A percentile compares a stretch with the other conserved stretches of the same genome.
phyloP scores from a whole-genome alignment of 1,139 yeast species.

The Diutina neorugosa region DNA sequence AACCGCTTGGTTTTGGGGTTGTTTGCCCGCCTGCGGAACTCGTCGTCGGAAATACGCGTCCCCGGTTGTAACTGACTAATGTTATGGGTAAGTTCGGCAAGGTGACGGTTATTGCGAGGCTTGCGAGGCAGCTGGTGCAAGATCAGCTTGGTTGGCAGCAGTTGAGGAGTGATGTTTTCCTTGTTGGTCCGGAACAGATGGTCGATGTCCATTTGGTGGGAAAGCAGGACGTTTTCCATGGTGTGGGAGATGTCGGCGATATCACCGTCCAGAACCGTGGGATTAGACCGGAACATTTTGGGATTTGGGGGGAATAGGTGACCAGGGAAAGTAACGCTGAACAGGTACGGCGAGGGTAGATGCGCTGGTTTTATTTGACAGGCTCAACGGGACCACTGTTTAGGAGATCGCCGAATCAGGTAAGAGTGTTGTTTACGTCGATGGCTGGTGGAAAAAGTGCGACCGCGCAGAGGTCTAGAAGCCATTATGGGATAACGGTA shows the following conservation, averaged over 20 bases:
- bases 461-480: neutral
- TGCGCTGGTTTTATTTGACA: neutral
- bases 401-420: neutral
- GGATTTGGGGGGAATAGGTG: neutral
- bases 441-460: neutral
- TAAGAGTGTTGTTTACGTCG: neutral
- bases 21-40: slow-evolving; percentile 48
- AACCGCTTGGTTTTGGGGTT: slow-evolving; percentile 73
- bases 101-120: slow-evolving; percentile 8
- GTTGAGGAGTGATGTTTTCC: slow-evolving; percentile 33
- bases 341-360: neutral
- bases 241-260: slow-evolving; percentile 26
- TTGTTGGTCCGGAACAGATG: slow-evolving; percentile 24
- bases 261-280: neutral
- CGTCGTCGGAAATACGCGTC: slow-evolving; percentile 21
- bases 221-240: slow-evolving; percentile 33
- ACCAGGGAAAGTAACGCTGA: neutral
- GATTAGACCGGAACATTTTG: neutral
- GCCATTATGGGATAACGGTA: too few relatives aligned
- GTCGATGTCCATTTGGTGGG: slow-evolving; percentile 30
- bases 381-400: neutral
- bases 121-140: slow-evolving; percentile 22
- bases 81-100: slow-evolving; percentile 18
- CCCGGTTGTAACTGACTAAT: slow-evolving; percentile 23
- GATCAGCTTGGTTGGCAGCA: slow-evolving; percentile 32